Conservation (phyloP, 2,329 filamentous ascomycete genomes). For the Alternaria solani region DNA sequence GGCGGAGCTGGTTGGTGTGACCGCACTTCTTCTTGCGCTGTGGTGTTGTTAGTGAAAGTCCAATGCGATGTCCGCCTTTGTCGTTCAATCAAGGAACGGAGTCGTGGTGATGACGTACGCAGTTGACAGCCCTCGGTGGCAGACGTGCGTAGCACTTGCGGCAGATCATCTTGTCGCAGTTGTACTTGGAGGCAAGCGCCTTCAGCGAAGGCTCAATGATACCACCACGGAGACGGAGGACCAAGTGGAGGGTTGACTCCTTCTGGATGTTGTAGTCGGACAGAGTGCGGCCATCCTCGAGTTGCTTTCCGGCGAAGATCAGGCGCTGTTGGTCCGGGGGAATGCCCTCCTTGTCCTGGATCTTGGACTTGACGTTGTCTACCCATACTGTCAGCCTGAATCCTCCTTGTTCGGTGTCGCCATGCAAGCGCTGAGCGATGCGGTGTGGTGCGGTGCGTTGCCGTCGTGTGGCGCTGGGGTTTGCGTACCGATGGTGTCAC, state of each 20-base stretch:
- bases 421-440: constrained; percentile 19
- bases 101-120: constrained; percentile 55
- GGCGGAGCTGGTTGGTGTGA: constrained; percentile 99
- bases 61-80: background rate
- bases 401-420: constrained; percentile 2
- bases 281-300: constrained; percentile 96
- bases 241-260: constrained; percentile 98
- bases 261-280: constrained; percentile 99
- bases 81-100: background rate
- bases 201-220: constrained; percentile 98
- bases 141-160: constrained; percentile 99
- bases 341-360: constrained; percentile 99
- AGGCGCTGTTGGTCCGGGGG: constrained; percentile 97
- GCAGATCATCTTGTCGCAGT: constrained; percentile 99
- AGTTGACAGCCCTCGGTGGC: constrained; percentile 98
- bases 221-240: constrained; percentile 98
- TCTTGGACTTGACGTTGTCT: constrained; percentile 99
- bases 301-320: constrained; percentile 99
- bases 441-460: constrained; percentile 17
- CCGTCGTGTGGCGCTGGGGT: constrained; percentile 23
- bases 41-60: constrained; percentile 27
- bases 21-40: constrained; percentile 94
- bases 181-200: constrained; percentile 98
- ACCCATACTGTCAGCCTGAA: constrained; percentile 28
- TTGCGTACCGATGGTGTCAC: constrained; percentile 79